phyloP scores from a whole-genome alignment of 192 early-diverging fungal genomes.

The Helicostylum pulchrum region DNA sequence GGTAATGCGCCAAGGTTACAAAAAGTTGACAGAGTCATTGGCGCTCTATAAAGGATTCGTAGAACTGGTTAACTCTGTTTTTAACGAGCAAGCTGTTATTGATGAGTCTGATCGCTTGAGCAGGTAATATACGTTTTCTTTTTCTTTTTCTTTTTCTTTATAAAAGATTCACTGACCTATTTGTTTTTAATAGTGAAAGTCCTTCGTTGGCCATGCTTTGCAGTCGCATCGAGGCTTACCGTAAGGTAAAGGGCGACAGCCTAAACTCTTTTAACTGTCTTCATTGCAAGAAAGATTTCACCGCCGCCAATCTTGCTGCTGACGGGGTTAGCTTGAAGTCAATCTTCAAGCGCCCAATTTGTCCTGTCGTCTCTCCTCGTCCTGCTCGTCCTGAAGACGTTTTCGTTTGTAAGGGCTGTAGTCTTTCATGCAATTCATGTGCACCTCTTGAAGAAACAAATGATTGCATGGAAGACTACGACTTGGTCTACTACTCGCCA shows the following conservation, averaged over 20 bases:
- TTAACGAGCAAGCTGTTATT: background rate
- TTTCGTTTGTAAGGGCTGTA: background rate
- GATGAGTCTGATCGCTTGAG: background rate
- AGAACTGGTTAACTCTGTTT: background rate
- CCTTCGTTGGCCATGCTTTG: slow-evolving; percentile 20
- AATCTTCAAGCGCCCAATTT: background rate
- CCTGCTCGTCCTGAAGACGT: background rate
- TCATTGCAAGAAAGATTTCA: background rate
- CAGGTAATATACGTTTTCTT: background rate
- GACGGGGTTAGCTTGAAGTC: background rate
- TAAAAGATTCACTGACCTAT: background rate
- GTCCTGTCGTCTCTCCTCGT: background rate
- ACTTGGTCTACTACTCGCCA: background rate
- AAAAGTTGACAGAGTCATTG: background rate
- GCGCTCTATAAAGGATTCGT: slow-evolving; percentile 13
- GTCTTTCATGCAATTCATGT: background rate
- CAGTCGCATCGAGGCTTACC: slow-evolving; percentile 18
- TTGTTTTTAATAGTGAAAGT: background rate
- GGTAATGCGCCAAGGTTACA: slow-evolving; percentile 7
- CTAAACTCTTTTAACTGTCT: background rate
- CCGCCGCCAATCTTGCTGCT: background rate
- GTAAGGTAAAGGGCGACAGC: background rate
- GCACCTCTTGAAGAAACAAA: background rate
- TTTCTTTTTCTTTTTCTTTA: background rate
- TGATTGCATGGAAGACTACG: background rate